Evolutionary conservation across 1,284 basidiomycete species (phyloP), one percentile per base, ranked within the genome.

Genomic region (Ganoderma lucidum): DNA sequence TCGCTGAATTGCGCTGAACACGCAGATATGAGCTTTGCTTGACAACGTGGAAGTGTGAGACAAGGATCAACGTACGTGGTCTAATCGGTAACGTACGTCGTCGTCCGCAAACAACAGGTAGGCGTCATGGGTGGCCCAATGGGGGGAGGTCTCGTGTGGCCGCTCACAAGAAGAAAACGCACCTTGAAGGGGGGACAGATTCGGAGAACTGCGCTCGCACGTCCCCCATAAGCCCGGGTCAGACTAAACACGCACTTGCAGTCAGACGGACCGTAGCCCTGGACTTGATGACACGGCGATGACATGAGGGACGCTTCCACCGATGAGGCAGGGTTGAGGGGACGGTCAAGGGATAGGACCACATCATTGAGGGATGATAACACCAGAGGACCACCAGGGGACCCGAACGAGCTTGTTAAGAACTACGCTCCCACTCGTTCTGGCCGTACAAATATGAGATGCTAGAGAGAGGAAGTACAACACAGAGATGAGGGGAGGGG

Each of bases 391-490:
- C 10, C 35, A n/a, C 23, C 15, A 37, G 14, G 61, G 61, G 56
- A 42, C 55, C 67, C 67, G 62, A 71, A 80, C 81, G 80, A 81
- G 83, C 79, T 82, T 85, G 80, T 71, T 79, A 83, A 86, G 85
- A 74, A 85, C 83, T 80, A 76, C 84, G 83, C 85, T 86, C 85
- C 81, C 82, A 78, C 81, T 81, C 79, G 80, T 78, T 71, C 62
- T 73, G 65, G 67, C 67, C 59, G 62, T 32, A 44, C 45, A 41
- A n/a, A 30, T 39, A 23, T 19, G 35, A 32, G 23, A 30, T 28
- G 64, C 62, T 3, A 32, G 63, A 56, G 14, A 71, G 42, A 59
- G 48, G 63, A 51, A 51, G 42, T 53, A 62, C 28, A 66, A 63
- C 6, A 62, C 30, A 62, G 17, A 23, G 58, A 42, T 10, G 61